Conservation (phyloP, 1,284 basidiomycete genomes). For the Earliella scabrosa region DNA sequence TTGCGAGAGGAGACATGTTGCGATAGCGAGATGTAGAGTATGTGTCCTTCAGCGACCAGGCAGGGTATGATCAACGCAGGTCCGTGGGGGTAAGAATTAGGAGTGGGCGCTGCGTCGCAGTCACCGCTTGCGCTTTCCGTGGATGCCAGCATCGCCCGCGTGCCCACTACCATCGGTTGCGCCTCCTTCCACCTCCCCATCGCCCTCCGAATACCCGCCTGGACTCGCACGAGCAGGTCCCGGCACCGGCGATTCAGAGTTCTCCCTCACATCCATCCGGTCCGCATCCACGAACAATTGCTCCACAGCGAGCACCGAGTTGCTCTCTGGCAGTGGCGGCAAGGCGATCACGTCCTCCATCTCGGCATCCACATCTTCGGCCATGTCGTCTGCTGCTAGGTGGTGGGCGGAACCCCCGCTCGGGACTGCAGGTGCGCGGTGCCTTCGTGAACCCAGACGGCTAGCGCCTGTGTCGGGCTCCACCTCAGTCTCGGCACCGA, state of each 20-base stretch:
- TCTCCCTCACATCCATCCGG: slow-evolving; percentile 22
- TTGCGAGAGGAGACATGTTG: background rate
- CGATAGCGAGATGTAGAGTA: background rate
- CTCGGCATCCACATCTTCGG: slow-evolving; percentile 35
- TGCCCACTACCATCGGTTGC: slow-evolving; percentile 27
- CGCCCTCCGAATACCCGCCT: slow-evolving; percentile 27
- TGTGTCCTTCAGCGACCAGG: background rate
- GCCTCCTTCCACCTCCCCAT: slow-evolving; percentile 30
- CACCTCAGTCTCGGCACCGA: slow-evolving; percentile 61
- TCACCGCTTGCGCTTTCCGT: slow-evolving; percentile 40
- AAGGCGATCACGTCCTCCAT: slow-evolving; percentile 35
- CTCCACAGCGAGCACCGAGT: slow-evolving; percentile 21
- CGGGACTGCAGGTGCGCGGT: slow-evolving; percentile 14
- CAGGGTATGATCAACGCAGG: background rate
- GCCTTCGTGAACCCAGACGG: slow-evolving; percentile 25
- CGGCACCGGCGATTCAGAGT: slow-evolving; percentile 29
- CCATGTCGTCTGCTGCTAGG: slow-evolving; percentile 24
- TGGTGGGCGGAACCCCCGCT: slow-evolving; percentile 9
- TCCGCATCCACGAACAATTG: slow-evolving; percentile 28
- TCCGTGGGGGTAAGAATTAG: background rate
- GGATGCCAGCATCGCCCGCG: slow-evolving; percentile 29
- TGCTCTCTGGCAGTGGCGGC: slow-evolving; percentile 36
- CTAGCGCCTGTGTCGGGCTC: slow-evolving; percentile 46
- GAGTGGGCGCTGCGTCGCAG: background rate
- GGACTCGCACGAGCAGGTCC: slow-evolving; percentile 22